Conservation (phyloP, 257 asterid genomes). For the Solanum pinnatisectum region DNA sequence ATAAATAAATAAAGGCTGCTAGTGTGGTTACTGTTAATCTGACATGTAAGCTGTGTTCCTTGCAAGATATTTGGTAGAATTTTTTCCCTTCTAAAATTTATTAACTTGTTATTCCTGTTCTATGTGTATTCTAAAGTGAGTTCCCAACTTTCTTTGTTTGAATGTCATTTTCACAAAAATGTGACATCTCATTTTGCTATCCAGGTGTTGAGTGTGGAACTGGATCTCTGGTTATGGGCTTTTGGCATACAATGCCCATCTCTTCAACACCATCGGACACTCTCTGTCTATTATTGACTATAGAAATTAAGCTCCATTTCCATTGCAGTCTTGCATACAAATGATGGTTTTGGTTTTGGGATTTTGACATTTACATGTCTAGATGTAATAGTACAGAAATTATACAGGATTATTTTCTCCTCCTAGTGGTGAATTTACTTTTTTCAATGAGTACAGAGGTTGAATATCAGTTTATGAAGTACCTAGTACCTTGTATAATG, state of each 20-base stretch:
- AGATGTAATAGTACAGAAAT: background rate
- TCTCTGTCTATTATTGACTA: constrained; percentile 67
- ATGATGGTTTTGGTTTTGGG: background rate
- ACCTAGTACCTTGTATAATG: too few relatives aligned
- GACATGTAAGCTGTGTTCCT: background rate
- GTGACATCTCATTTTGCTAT: constrained; percentile 8
- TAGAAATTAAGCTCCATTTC: background rate
- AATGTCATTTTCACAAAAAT: background rate
- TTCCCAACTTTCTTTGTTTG: background rate
- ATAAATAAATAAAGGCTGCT: background rate
- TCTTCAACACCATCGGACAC: constrained; percentile 84
- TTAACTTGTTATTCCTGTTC: background rate
- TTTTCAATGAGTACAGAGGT: background rate
- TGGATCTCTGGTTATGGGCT: constrained; percentile 97
- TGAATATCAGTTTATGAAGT: background rate
- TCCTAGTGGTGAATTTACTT: background rate
- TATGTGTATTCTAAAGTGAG: background rate
- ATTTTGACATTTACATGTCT: background rate
- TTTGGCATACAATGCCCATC: constrained; percentile 57
- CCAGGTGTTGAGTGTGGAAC: constrained; percentile 90
- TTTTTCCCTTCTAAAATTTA: background rate
- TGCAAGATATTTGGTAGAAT: background rate
- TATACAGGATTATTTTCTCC: background rate
- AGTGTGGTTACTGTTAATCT: background rate
- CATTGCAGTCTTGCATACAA: background rate